Percentiles rank a stretch among this genome's conserved stretches.
phyloP scores from a whole-genome alignment of 2,329 filamentous ascomycete species.

The Pseudogymnoascus sp. region DNA sequence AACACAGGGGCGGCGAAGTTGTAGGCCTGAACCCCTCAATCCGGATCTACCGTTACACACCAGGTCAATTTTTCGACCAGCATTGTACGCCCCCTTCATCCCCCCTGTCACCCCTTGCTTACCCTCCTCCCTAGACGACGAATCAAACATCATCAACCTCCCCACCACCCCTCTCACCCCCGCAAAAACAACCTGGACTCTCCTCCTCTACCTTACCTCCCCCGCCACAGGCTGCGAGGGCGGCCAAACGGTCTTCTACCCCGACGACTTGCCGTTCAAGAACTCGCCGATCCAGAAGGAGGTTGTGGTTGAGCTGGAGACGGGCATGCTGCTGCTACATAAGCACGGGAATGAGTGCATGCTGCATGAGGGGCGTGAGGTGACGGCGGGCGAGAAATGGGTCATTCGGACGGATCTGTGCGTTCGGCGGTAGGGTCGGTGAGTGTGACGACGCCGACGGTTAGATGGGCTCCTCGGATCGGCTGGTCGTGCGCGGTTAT shows the following conservation, averaged over 20 bases:
- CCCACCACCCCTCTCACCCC: slow-evolving; percentile 37
- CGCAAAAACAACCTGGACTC: slow-evolving; percentile 80
- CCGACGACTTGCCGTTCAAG: slow-evolving; percentile 47
- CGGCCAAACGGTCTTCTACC: slow-evolving; percentile 89
- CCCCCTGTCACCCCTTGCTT: not conserved
- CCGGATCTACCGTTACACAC: slow-evolving; percentile 76
- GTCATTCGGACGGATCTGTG: slow-evolving; percentile 79
- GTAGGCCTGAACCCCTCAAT: slow-evolving; percentile 86
- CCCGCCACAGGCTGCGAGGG: slow-evolving; percentile 66
- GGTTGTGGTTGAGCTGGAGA: slow-evolving; percentile 65
- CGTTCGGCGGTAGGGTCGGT: slow-evolving; percentile 40
- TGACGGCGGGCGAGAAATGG: slow-evolving; percentile 80
- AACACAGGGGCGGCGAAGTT: slow-evolving; percentile 68
- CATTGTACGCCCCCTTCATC: slow-evolving; percentile 58
- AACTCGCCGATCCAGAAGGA: slow-evolving; percentile 46
- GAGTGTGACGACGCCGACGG: not conserved
- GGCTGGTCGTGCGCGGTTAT: not conserved
- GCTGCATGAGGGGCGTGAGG: slow-evolving; percentile 80
- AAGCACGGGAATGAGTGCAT: slow-evolving; percentile 85
- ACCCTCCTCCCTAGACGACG: slow-evolving; percentile 58
- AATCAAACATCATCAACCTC: slow-evolving; percentile 66
- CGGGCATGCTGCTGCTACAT: slow-evolving; percentile 80
- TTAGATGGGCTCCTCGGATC: not conserved
- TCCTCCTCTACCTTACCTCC: slow-evolving; percentile 79
- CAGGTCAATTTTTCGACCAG: slow-evolving; percentile 84